phyloP scores from a whole-genome alignment of 352 stramenopile genomes.

The Pythium volutum region DNA sequence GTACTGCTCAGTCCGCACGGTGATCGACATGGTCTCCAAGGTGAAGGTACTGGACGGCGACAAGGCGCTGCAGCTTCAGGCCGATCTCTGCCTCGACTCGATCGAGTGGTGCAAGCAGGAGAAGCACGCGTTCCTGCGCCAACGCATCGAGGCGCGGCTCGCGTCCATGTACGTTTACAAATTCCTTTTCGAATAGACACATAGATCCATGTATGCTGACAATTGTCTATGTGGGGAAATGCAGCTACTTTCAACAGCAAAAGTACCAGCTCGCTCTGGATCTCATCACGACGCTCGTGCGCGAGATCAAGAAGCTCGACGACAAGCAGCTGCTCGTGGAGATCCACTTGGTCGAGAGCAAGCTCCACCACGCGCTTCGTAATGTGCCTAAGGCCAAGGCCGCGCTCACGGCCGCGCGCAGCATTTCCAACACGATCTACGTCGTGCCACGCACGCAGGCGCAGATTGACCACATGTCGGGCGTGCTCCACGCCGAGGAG shows the following conservation, averaged over 20 bases:
- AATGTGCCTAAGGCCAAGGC: constrained; percentile 97
- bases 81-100: constrained; percentile 94
- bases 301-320: constrained; percentile 99
- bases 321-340: constrained; percentile 99
- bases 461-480: constrained; percentile 96
- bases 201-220: no score
- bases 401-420: constrained; percentile 95
- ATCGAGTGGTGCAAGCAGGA: constrained; percentile 93
- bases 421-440: constrained; percentile 98
- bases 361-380: constrained; percentile 96
- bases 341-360: constrained; percentile 97
- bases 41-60: constrained; percentile 84
- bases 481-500: constrained; percentile 97
- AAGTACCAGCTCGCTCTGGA: constrained; percentile 92
- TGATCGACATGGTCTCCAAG: constrained; percentile 97
- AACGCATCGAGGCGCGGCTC: constrained; percentile 96
- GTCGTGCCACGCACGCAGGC: constrained; percentile 94
- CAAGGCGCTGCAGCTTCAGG: constrained; percentile 92
- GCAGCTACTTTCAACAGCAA: constrained; percentile 82
- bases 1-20: constrained; percentile 85
- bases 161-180: constrained; percentile 82
- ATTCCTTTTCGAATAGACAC: no score
- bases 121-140: constrained; percentile 97
- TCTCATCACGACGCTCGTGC: constrained; percentile 93
- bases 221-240: not conserved